Base-by-base conservation (phyloP, 305 asterid genomes). In the Ajuga reptans region DNA sequence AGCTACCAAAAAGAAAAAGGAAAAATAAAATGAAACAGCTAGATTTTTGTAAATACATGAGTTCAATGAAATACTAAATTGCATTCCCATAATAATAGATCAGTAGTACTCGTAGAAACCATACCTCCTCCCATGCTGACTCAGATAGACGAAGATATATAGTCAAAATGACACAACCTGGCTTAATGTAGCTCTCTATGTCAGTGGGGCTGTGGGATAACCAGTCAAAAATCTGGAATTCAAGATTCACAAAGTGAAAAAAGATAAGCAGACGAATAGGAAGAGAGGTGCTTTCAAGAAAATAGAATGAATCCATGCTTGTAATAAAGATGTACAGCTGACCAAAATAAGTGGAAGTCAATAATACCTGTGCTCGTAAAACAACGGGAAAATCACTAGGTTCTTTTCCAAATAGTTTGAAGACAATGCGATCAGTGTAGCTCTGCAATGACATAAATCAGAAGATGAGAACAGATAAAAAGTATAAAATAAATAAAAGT, bases 171-270 rank as follows among this genome's bases (percentile, higher is more conserved):
- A 89, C 77, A 72, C 96, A 89, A 73, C 96, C 96, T 41, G 95
- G 96, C 66, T 89, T 82, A 68, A 87, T 87, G 78, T 89, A 89
- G 89, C 96, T 86, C 75, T 89, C 96, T 66, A 89, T 87, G 79
- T 87, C 96, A 46, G 83, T 72, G 60, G 95, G 96, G 78, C 96
- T 87, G 72, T 84, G 83, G 73, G 95, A 81, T 71, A 89, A 66
- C 96, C 96, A 89, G 75, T 89, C 89, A 79, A 85, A 85, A 75
- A 89, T 89, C 96, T 89, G 92, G 56, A 77, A 78, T 79, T 66
- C 56, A 74, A 72, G 63, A 66, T 69, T 69, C 33, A 63, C 51
- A 72, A 42, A 43, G 74, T 52, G 21, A 68, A 70, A 68, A 57
- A 68, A 69, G 43, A 69, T 41, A 49, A 66, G 37, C 61, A 46